Evolutionary conservation across 306 rosid species (phyloP), one percentile per base, ranked within the genome.

Genomic region (Citrullus amarus): DNA sequence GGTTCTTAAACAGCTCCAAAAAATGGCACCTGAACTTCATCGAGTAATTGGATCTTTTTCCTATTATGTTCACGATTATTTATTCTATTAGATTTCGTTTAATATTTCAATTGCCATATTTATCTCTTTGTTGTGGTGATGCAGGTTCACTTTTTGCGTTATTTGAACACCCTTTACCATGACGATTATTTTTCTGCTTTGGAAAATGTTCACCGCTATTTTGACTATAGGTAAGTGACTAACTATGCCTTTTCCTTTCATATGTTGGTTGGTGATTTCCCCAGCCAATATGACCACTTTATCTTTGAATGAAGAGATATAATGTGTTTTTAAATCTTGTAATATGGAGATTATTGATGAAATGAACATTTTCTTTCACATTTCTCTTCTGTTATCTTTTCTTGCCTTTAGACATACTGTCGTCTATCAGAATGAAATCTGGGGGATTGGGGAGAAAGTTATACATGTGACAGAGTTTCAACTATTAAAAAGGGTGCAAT

Each of bases 11-110:
- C 96, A 92, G 84, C 93, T 95, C 82, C 96, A 91, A 48, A 95
- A 87, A 79, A 84, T 90, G 84, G 98, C 98, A 30, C 98, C 97
- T 9, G 96, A 95, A 86, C 92, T 95, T 20, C 98, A 95, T 85
- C 93, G 96, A 51, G 96, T 91, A 81, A 86, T 89, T 82, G 81
- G 71, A 75, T 67, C 60, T 30, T 57, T 41, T 71, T 48, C 48
- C 17, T 48, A 53, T 57, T 56, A 73, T 57, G 38, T 39, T 46
- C 48, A 56, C 74, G 8, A 28, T 34, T 30, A 73, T 20, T 51
- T 25, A 3, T 34, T 30, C 79, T 51, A 39, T 65, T 50, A 39
- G 20, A 60, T 79, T 61, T 36, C 69, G 44, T 71, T 28, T 57
- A 25, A 44, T 44, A 50, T 79, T 12, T 53, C 5, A 75, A 30